A percentile compares a stretch with the other conserved stretches of the same genome.
phyloP scores from a whole-genome alignment of 257 asterid species.

The Primulina huaijiensis region DNA sequence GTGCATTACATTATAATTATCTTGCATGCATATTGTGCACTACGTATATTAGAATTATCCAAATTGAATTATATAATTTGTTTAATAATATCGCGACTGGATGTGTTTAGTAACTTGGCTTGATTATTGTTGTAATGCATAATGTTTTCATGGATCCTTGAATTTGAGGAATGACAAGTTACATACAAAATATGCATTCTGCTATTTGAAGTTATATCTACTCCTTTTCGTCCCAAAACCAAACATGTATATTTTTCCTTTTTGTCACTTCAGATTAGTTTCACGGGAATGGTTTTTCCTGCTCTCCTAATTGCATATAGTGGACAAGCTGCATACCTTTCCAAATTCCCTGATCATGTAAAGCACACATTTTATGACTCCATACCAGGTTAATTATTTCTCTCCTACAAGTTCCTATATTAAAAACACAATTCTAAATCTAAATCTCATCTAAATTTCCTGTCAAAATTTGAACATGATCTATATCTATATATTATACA shows the following conservation, averaged over 20 bases:
- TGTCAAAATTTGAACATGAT: too few relatives aligned
- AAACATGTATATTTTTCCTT: neutral
- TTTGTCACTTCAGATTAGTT: constrained; percentile 46
- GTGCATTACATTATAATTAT: too few relatives aligned
- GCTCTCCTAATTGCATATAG: constrained; percentile 41
- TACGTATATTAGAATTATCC: neutral
- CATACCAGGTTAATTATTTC: constrained; percentile 39
- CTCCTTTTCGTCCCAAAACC: too few relatives aligned
- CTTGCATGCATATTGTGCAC: neutral
- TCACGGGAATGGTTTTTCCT: constrained; percentile 54
- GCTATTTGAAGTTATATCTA: too few relatives aligned
- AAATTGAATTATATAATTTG: neutral
- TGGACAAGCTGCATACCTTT: constrained; percentile 75
- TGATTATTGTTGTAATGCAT: too few relatives aligned
- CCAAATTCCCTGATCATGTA: constrained; percentile 42
- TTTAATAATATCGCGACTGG: too few relatives aligned
- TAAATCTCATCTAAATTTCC: too few relatives aligned
- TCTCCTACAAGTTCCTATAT: too few relatives aligned
- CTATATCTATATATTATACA: constrained; percentile 11
- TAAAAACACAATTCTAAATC: too few relatives aligned
- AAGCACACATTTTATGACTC: constrained; percentile 48
- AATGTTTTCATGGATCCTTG: neutral
- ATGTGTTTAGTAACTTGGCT: too few relatives aligned
- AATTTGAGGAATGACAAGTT: neutral
- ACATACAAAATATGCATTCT: too few relatives aligned